Base-by-base conservation (phyloP, 441 rosid genomes). In the Viola pubescens region DNA sequence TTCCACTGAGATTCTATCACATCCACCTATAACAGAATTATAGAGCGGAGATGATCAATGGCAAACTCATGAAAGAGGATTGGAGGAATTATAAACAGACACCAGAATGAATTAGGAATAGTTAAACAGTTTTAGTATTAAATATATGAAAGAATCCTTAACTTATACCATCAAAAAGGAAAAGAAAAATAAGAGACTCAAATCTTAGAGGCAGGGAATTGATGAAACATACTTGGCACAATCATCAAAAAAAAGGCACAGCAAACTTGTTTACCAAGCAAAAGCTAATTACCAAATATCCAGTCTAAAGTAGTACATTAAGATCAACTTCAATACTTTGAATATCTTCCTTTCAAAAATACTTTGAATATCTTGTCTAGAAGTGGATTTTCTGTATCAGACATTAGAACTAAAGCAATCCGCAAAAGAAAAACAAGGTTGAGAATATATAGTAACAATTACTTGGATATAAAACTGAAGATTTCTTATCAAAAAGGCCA, bases 1-100 rank as follows among this genome's bases (percentile, higher is more conserved):
- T 94, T 89, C 98, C 98, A 94, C 64, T 94, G 98, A 71, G 98
- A 89, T 83, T 94, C 98, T 73, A 94, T 86, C 72, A 89, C 98
- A 64, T 89, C 96, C 73, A 89, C 97, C 98, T 89, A 67, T 61
- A 63, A 26, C 34, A 26, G 3, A 26, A 26, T 26, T 26, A 26
- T 26, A 26, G 34, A 16, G 19, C 19, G 19, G 19, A 26, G 34
- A 26, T 26, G 34, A 26, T 26, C 34, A 26, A 26, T 26, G 34
- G 34, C 14, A 48, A 48, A 48, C 16, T 48, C 16, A 48, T 48
- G 52, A 19, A 48, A 48, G 26, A 12, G 16, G 52, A 8, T 5
- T n/a, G 14, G 8, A 19, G 14, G n/a, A 48, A 13, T 14, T 13
- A 8, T 48, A 48, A 52, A 52, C 6, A 26, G 34, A 26, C 3